These are phyloP conservation scores for Zea luxurians DNA, from an alignment of 176 grass and related monocot species.

Conservation along the genomic window DNA sequence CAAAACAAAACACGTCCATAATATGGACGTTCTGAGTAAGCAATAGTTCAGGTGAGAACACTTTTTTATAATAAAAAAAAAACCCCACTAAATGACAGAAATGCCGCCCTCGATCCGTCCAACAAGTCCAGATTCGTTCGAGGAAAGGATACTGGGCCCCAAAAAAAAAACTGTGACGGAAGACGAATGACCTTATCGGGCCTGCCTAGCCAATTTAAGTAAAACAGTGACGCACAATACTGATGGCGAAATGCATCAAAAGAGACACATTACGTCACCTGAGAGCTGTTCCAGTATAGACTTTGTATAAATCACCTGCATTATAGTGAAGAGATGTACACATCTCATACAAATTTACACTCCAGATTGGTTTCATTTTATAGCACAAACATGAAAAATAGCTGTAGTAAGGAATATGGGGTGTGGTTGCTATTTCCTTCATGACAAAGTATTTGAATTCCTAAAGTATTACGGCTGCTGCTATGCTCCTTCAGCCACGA, in stretches of 20 bases:
- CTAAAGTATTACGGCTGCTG: background rate
- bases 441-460: background rate
- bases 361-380: background rate
- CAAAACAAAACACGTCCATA: no score
- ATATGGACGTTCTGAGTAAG: no score
- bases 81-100: background rate
- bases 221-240: background rate
- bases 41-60: background rate
- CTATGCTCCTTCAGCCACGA: background rate
- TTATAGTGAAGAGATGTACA: background rate
- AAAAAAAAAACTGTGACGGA: background rate
- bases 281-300: background rate
- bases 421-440: conserved; percentile 18
- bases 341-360: conserved; percentile 3
- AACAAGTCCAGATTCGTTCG: background rate
- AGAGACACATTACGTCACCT: background rate
- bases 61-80: no score
- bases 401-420: conserved; percentile 2
- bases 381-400: background rate
- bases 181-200: background rate
- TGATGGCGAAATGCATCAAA: background rate
- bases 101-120: no score
- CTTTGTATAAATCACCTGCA: background rate
- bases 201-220: no score
- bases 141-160: background rate